Conservation (phyloP, 1,284 basidiomycete species). For the Malassezia japonica region DNA sequence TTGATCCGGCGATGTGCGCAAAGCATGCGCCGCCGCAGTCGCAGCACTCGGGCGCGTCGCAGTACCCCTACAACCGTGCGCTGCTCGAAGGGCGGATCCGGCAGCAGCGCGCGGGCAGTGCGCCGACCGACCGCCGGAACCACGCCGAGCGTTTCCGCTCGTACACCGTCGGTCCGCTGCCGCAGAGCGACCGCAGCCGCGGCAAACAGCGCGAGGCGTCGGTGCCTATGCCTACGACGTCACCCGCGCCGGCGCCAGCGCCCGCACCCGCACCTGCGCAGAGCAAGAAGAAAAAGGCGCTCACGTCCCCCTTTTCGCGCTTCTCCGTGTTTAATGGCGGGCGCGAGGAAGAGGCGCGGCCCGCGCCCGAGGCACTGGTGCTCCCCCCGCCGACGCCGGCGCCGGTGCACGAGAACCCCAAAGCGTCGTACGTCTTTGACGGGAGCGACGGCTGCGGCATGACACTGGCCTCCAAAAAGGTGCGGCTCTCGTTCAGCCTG, state of each 20-base stretch:
- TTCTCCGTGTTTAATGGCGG: slow-evolving; percentile 36
- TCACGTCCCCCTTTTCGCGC: slow-evolving; percentile 32
- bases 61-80: slow-evolving; percentile 30
- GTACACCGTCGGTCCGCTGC: slow-evolving; percentile 39
- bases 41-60: not conserved
- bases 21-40: not conserved
- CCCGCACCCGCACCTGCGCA: not conserved
- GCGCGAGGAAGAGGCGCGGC: slow-evolving; percentile 6
- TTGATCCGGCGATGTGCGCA: not conserved
- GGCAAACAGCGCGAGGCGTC: not conserved
- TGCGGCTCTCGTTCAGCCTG: slow-evolving; percentile 45
- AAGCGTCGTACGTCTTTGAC: slow-evolving; percentile 40
- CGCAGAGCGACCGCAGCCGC: slow-evolving; percentile 1
- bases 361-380: not conserved
- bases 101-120: slow-evolving; percentile 29
- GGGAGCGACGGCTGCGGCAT: slow-evolving; percentile 43
- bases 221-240: too few relatives aligned
- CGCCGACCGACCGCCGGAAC: slow-evolving; percentile 25
- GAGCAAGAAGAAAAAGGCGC: slow-evolving; percentile 12
- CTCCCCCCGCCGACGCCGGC: not conserved
- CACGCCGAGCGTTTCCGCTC: slow-evolving; percentile 40
- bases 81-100: slow-evolving; percentile 29
- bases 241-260: not conserved
- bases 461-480: slow-evolving; percentile 32
- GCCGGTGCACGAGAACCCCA: slow-evolving; percentile 15